Percentiles rank a stretch among this genome's conserved stretches.
Evolutionary conservation across 495 filamentous ascomycete species (phyloP).

Genomic region (Staphylotrichum tortipilum): DNA sequence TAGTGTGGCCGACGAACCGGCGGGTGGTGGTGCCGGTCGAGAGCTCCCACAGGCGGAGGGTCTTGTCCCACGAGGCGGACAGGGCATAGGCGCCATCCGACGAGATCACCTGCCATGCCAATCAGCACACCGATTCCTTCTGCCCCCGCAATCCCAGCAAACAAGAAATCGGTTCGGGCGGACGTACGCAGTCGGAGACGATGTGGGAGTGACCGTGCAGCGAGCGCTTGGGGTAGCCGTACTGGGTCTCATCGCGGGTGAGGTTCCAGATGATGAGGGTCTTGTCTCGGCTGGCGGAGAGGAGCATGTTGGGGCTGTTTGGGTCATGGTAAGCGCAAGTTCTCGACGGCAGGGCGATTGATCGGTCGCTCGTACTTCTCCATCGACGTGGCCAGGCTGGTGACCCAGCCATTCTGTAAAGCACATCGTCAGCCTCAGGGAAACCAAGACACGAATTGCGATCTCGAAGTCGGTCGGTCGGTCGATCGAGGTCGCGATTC

Average conservation of each 20-base stretch:
- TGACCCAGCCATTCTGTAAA: constrained; percentile 59
- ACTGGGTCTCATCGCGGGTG: constrained; percentile 93
- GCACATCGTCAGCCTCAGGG: constrained; percentile 9
- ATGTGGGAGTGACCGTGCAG: constrained; percentile 99
- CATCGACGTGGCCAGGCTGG: constrained; percentile 89
- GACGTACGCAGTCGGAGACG: constrained; percentile 98
- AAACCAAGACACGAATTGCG: neutral
- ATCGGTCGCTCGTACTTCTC: constrained; percentile 69
- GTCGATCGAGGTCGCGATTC: no score
- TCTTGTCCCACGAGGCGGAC: constrained; percentile 99
- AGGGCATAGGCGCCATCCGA: constrained; percentile 99
- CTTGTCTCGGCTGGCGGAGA: constrained; percentile 95
- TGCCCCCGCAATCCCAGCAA: neutral
- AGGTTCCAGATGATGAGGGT: constrained; percentile 99
- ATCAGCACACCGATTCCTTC: constrained; percentile 26
- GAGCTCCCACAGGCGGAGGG: constrained; percentile 98
- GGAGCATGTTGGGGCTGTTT: constrained; percentile 99
- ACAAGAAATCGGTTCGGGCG: neutral
- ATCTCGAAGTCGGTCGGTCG: neutral
- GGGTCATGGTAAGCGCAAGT: constrained; percentile 24
- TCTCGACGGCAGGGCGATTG: constrained; percentile 11
- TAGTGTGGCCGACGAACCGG: constrained; percentile 97
- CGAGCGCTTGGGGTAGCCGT: constrained; percentile 97
- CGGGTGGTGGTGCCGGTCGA: constrained; percentile 92
- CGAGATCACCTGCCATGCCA: constrained; percentile 77